Evolutionary conservation across 345 rosid species (phyloP).

Genomic region (Toxicodendron radicans): DNA sequence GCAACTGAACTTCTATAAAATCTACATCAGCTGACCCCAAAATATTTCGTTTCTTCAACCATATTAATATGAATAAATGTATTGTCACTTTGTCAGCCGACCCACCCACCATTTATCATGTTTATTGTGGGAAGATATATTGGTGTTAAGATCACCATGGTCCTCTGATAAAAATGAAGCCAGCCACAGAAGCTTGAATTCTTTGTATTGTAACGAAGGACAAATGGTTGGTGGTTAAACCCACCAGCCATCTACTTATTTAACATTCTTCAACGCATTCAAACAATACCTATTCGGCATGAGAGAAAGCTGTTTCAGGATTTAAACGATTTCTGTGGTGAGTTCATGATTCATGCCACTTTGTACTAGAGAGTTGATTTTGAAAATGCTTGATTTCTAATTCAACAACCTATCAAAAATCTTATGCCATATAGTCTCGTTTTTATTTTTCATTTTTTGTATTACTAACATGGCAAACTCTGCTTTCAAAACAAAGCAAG

Average conservation of each 20-base stretch:
- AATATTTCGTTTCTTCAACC: conserved; percentile 1
- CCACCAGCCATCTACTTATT: not conserved
- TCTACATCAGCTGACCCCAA: not conserved
- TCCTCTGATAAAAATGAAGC: not conserved
- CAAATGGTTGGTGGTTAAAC: not conserved
- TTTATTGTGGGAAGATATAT: not conserved
- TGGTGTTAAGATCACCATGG: not conserved
- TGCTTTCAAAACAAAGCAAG: too few relatives aligned
- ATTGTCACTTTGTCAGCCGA: conserved; percentile 14
- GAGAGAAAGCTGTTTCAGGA: not conserved
- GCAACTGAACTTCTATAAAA: not conserved
- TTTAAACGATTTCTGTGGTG: not conserved
- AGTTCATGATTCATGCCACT: not conserved
- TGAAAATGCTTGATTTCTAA: too few relatives aligned
- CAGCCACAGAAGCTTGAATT: not conserved
- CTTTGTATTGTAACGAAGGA: not conserved
- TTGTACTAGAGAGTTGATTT: too few relatives aligned
- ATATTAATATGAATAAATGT: not conserved
- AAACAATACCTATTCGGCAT: not conserved
- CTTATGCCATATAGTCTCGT: too few relatives aligned
- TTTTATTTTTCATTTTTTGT: too few relatives aligned
- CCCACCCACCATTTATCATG: conserved; percentile 3
- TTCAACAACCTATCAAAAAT: too few relatives aligned
- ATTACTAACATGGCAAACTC: too few relatives aligned
- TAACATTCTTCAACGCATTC: not conserved